Evolutionary conservation across 1,284 basidiomycete genomes (phyloP).

Genomic region (Sutorius eximius): DNA sequence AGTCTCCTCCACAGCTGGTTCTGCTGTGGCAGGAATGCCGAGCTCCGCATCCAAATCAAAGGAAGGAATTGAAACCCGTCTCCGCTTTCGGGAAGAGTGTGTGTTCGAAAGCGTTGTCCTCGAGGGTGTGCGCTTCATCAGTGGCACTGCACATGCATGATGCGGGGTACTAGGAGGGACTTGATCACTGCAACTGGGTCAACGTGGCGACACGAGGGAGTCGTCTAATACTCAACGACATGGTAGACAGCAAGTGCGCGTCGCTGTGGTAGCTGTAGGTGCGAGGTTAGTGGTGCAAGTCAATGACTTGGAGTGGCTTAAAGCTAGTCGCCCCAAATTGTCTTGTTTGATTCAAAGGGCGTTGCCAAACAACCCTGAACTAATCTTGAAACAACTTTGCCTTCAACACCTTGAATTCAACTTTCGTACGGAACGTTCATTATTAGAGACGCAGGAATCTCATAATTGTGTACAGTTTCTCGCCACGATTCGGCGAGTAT

Average conservation of each 20-base stretch:
- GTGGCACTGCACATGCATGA: constrained; percentile 30
- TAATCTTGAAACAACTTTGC: neutral
- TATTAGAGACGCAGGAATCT: neutral
- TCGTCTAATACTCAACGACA: constrained; percentile 33
- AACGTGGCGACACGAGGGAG: constrained; percentile 15
- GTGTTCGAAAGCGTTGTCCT: constrained; percentile 30
- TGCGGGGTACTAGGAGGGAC: constrained; percentile 29
- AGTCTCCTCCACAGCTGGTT: constrained; percentile 29
- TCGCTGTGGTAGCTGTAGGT: neutral
- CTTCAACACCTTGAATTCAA: neutral
- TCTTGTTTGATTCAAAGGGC: constrained; percentile 30
- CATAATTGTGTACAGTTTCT: neutral
- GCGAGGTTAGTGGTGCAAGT: neutral
- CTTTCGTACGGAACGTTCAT: neutral
- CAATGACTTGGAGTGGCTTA: neutral
- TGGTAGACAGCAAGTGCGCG: constrained; percentile 3
- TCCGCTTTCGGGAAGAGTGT: constrained; percentile 33
- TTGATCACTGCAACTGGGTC: constrained; percentile 26
- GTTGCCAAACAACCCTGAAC: constrained; percentile 29
- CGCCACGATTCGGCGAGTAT: neutral
- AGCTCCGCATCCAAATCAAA: constrained; percentile 33
- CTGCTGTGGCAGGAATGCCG: constrained; percentile 10
- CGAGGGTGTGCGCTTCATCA: constrained; percentile 35
- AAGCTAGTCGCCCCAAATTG: neutral
- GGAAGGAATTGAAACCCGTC: constrained; percentile 34